Percentiles rank a stretch among this genome's conserved stretches.
Conservation (phyloP, 2,329 filamentous ascomycete species). For the Sporothrix pallida region DNA sequence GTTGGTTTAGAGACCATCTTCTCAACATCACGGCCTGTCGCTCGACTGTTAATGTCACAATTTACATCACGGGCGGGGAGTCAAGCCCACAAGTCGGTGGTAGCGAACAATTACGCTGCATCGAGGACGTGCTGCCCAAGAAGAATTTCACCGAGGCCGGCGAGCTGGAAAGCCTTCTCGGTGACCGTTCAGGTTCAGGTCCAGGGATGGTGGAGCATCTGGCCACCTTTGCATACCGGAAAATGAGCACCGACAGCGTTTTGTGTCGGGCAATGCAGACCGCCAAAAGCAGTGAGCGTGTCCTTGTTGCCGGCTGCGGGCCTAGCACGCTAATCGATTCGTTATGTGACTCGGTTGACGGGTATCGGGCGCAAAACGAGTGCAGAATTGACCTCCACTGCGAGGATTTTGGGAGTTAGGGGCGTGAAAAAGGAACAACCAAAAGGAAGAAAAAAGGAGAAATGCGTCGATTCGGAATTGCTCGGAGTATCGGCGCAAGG, state of each 20-base stretch:
- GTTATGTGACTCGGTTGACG: slow-evolving; percentile 18
- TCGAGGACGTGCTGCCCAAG: too few species aligned
- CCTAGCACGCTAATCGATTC: slow-evolving; percentile 23
- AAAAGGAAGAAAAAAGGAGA: too few species aligned
- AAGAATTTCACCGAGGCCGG: background rate
- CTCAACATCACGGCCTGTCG: background rate
- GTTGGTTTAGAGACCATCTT: slow-evolving; percentile 32
- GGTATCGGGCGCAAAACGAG: slow-evolving; percentile 13
- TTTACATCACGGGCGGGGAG: slow-evolving; percentile 32
- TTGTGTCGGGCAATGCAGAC: slow-evolving; percentile 24
- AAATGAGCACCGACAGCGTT: slow-evolving; percentile 7
- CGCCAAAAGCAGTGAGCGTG: background rate
- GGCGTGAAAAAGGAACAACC: background rate
- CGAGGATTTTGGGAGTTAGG: slow-evolving; percentile 23
- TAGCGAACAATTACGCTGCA: background rate
- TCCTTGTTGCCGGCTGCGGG: slow-evolving; percentile 33
- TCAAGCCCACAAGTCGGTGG: background rate
- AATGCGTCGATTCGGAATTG: too few species aligned
- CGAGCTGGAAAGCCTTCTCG: background rate
- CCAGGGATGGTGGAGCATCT: background rate
- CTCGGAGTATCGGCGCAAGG: too few species aligned
- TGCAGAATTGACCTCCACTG: slow-evolving; percentile 32
- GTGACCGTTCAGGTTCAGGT: background rate
- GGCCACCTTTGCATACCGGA: background rate
- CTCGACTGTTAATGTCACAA: slow-evolving; percentile 20